A percentile compares a stretch with the other conserved stretches of the same genome.
These are phyloP conservation scores for Eutrema yunnanense DNA, from an alignment of 345 rosid genomes.

Conservation along the genomic window DNA sequence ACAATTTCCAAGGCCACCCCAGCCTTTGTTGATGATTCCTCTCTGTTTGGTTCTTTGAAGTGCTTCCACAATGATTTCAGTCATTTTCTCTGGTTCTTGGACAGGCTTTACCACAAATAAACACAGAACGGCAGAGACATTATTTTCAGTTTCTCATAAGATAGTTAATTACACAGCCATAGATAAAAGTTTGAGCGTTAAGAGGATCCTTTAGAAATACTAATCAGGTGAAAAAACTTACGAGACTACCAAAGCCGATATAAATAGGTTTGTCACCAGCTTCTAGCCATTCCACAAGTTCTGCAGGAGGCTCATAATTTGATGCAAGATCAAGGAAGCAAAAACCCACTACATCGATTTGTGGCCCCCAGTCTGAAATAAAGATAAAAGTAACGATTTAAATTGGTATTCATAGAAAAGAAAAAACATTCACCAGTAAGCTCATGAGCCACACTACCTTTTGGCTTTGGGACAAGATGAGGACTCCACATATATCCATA, in stretches of 20 bases:
- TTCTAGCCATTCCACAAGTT: conserved; percentile 79
- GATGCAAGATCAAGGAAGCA: conserved; percentile 99
- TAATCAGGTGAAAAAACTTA: conserved; percentile 40
- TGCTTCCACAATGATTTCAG: conserved; percentile 72
- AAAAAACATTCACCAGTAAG: neutral
- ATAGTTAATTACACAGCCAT: neutral
- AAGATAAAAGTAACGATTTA: neutral
- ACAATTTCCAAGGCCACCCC: conserved; percentile 98
- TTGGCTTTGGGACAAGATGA: conserved; percentile 96
- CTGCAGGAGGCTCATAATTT: conserved; percentile 91
- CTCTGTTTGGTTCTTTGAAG: conserved; percentile 74
- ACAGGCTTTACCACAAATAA: conserved; percentile 56
- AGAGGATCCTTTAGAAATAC: neutral
- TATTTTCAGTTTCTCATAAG: neutral
- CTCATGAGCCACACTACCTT: conserved; percentile 49
- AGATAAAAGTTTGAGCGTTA: neutral
- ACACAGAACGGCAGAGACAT: conserved; percentile 5
- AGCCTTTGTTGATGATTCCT: conserved; percentile 97
- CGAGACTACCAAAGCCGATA: conserved; percentile 98
- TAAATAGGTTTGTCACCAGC: conserved; percentile 92
- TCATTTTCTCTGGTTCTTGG: conserved; percentile 86
- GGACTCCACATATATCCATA: conserved; percentile 99
- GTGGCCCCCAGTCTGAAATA: conserved; percentile 90
- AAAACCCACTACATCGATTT: conserved; percentile 94
- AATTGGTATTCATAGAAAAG: neutral